Conservation (phyloP, 345 rosid species). For the Linum tenue region DNA sequence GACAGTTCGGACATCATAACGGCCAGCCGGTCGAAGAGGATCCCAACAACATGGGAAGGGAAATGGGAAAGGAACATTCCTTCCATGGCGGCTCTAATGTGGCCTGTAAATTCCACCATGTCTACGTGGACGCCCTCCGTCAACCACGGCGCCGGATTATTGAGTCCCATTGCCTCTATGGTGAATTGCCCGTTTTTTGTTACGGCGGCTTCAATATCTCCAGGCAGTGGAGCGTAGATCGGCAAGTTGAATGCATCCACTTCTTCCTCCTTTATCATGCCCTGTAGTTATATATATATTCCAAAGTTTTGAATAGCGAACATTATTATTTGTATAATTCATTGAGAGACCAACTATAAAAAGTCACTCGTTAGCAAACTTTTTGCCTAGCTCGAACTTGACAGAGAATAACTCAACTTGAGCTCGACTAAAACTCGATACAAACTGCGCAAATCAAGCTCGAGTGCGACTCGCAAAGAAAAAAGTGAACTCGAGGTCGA, state of each 20-base stretch:
- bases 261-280: conserved; percentile 30
- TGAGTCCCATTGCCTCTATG: conserved; percentile 28
- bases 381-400: neutral
- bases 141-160: conserved; percentile 36
- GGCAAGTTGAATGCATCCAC: conserved; percentile 46
- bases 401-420: neutral
- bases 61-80: conserved; percentile 34
- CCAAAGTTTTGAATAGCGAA: neutral
- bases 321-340: neutral
- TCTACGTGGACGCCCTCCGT: conserved; percentile 24
- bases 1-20: conserved; percentile 22
- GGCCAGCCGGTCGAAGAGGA: conserved; percentile 26
- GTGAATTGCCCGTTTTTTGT: conserved; percentile 31
- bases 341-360: neutral
- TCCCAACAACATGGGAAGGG: conserved; percentile 10
- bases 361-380: too few relatives aligned
- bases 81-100: conserved; percentile 46
- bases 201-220: conserved; percentile 24
- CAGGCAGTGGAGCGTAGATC: conserved; percentile 36
- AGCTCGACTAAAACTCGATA: conserved; percentile 22
- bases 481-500: too few relatives aligned
- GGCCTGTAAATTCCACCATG: conserved; percentile 24
- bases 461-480: neutral
- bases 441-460: conserved; percentile 35
- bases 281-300: conserved; percentile 19